phyloP scores from a whole-genome alignment of 2,329 filamentous ascomycete species.

The Fusarium multiceps region DNA sequence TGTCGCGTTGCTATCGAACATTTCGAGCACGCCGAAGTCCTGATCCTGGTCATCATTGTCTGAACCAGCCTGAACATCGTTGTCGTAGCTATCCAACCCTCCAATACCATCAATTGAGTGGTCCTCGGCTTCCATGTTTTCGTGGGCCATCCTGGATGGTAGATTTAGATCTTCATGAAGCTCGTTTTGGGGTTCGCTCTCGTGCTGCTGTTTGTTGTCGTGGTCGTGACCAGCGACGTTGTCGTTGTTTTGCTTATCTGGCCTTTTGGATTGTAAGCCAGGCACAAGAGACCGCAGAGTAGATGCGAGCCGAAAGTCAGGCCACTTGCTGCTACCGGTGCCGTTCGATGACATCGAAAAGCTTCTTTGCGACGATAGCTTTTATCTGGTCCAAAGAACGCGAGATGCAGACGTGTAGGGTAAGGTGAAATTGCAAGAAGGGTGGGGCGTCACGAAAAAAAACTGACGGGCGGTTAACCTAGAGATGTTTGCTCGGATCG shows the following conservation, averaged over 20 bases:
- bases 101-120: constrained; percentile 43
- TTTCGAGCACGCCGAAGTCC: constrained; percentile 53
- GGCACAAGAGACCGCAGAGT: constrained; percentile 45
- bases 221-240: constrained; percentile 32
- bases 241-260: constrained; percentile 41
- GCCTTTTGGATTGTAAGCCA: constrained; percentile 45
- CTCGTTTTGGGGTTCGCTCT: constrained; percentile 30
- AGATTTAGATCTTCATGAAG: constrained; percentile 29
- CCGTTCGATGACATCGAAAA: constrained; percentile 46
- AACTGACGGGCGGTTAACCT: constrained; percentile 39
- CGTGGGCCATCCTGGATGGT: constrained; percentile 21
- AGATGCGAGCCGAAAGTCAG: constrained; percentile 50
- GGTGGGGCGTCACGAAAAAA: constrained; percentile 48
- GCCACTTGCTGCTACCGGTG: constrained; percentile 47
- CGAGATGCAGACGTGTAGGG: constrained; percentile 42
- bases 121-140: constrained; percentile 42
- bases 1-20: constrained; percentile 54
- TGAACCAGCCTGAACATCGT: constrained; percentile 39
- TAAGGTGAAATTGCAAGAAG: constrained; percentile 38
- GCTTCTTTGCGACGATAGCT: constrained; percentile 33
- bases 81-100: constrained; percentile 43
- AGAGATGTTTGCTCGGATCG: constrained; percentile 15
- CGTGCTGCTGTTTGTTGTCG: constrained; percentile 32
- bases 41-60: constrained; percentile 42
- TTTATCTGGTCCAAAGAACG: constrained; percentile 24